Base-by-base conservation (phyloP, 106 monocot genomes). In the Dactylorhiza incarnata region DNA sequence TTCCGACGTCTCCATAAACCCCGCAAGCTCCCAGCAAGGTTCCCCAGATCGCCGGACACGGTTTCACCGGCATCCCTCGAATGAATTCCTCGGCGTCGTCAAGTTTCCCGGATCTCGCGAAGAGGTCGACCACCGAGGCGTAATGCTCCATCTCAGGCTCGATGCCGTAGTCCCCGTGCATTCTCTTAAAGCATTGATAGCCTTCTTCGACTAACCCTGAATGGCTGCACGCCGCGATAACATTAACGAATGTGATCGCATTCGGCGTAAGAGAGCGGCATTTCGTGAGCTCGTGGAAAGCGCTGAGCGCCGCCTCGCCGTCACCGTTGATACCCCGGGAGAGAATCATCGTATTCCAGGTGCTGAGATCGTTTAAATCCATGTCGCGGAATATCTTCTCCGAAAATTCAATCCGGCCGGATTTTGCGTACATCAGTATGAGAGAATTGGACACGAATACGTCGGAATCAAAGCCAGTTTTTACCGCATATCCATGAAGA, bases 291-390 rank as follows among this genome's bases (percentile, higher is more conserved):
- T 81, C 68, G 0, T 68, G 1, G 62, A 83, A 86, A 6, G 80
- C 43, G 22, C 23, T 56, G 29, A 86, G 45, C n/a, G 86, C 83
- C 10, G 83, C 73, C 5, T 55, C 44, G 7, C 80, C 80, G 71
- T 83, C 75, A 11, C 86, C 86, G 65, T 83, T 76, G 14, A 86
- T 80, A 2, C 77, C 80, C 53, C 78, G 80, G 7, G 83, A 77
- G 22, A 53, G 43, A 62, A 86, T 86, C 83, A 86, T 80, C 12
- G 83, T 59, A 47, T 83, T 86, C 83, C 86, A 86, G 4, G 80
- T 77, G 29, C 73, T 72, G 37, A 86, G 11, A 54, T 86, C 82
- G 52, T 59, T 83, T 5, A 24, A 3, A 54, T 74, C 52, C 80
- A 78, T 86, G 45, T 66, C 53, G 10, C 24, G 7, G 52, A 86